Percentiles rank a stretch among this genome's conserved stretches.
Evolutionary conservation across 2,329 filamentous ascomycete species (phyloP).

Genomic region (Neonectria ditissima): DNA sequence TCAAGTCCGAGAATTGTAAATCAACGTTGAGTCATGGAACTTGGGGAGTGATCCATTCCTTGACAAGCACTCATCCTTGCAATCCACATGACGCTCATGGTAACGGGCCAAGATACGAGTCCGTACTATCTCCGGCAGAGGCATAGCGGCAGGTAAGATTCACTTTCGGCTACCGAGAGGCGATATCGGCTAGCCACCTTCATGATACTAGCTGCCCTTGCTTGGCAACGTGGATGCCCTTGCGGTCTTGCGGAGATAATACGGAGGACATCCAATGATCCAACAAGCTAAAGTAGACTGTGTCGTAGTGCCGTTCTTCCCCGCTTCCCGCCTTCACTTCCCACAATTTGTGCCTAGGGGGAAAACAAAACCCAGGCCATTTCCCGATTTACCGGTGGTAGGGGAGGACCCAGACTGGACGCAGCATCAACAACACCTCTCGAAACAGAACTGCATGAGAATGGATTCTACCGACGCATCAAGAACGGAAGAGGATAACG

Average conservation of each 20-base stretch:
- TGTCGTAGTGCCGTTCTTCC: slow-evolving; percentile 5
- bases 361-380: slow-evolving; percentile 24
- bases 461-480: slow-evolving; percentile 10
- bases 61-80: background rate
- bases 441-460: background rate
- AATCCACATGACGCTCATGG: background rate
- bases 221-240: no score
- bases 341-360: background rate
- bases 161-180: slow-evolving; percentile 3
- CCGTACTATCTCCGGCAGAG: background rate
- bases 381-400: slow-evolving; percentile 28
- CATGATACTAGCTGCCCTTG: background rate
- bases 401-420: background rate
- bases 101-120: background rate
- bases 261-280: background rate
- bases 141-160: background rate
- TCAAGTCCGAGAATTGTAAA: no score
- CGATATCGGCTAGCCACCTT: background rate
- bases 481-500: background rate
- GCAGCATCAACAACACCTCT: background rate
- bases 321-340: slow-evolving; percentile 17
- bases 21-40: background rate
- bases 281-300: background rate
- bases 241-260: background rate
- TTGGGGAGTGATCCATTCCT: background rate